Percentiles rank a stretch among this genome's conserved stretches.
These are phyloP conservation scores for Pseudocohnilembus persalinus DNA, from an alignment of 169 alveolate species.

Conservation along the genomic window DNA sequence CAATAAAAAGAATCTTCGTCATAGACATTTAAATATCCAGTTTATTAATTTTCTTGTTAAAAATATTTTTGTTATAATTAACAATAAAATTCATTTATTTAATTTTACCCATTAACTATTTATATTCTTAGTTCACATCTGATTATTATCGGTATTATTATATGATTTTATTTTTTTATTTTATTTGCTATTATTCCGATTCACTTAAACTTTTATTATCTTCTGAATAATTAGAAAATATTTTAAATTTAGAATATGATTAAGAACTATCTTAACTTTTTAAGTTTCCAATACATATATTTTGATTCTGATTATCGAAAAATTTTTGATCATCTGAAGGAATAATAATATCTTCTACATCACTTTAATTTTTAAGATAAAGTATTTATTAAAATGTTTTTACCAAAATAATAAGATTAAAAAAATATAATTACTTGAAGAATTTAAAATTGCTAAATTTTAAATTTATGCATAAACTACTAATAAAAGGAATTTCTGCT, in stretches of 20 bases:
- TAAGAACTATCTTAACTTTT: not conserved
- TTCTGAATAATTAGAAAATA: not conserved
- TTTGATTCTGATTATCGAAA: too few relatives aligned
- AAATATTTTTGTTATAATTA: too few relatives aligned
- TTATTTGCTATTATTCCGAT: not conserved
- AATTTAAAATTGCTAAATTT: too few relatives aligned
- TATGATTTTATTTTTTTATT: not conserved
- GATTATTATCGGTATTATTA: not conserved
- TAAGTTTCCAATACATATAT: too few relatives aligned
- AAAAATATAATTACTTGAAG: too few relatives aligned
- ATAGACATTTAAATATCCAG: not conserved
- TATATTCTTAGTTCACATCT: not conserved
- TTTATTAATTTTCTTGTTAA: not conserved
- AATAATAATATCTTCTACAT: too few relatives aligned
- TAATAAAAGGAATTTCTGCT: not conserved
- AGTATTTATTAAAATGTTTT: too few relatives aligned
- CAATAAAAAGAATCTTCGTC: not conserved
- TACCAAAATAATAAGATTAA: too few relatives aligned
- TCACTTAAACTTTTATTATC: not conserved
- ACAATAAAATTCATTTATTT: too few relatives aligned
- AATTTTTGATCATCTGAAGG: too few relatives aligned
- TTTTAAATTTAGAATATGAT: not conserved
- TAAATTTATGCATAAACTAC: not conserved
- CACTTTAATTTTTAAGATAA: too few relatives aligned
- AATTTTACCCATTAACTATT: not conserved